Base-by-base conservation (phyloP, 495 filamentous ascomycete species). In the Podospora sp. region DNA sequence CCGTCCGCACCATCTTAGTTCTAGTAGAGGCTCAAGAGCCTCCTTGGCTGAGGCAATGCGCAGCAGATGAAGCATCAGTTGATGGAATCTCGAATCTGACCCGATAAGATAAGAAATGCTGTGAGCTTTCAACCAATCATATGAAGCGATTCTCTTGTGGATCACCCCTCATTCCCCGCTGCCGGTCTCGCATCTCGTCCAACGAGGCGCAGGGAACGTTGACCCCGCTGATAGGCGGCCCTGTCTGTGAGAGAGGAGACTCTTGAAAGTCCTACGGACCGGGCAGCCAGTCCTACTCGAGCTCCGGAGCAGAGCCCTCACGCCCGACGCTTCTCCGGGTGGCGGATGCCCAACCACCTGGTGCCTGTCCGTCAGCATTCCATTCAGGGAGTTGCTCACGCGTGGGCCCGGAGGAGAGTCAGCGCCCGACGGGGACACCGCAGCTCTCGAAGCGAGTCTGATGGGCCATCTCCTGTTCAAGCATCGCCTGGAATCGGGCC, bases 201-300 rank as follows among this genome's bases (percentile, higher is more conserved):
- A 46, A 29, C 24, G 14, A 60, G n/a, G 57, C 57, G 57, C 25
- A 60, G 29, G 20, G 9, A 33, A 21, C 26, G 36, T 14, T 20
- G 24, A 25, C 52, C n/a, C 51, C 46, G 58, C 68, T 67, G 68
- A 70, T 70, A 70, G 68, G 68, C 65, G 60, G 65, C 68, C 68
- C 67, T 69, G 46, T 53, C 11, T n/a, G 35, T 24, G 35, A 8
- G 9, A 4, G 40, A 6, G 40, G 16, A 7, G 12, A 6, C 35
- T 24, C 60, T 24, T 20, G 6, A 56, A 67, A 70, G 68, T 70
- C 68, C 68, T 70, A 70, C 64, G 64, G 21, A 16, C 64, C 59
- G 56, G 22, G 21, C 56, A 26, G 26, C 56, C 22, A 55, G 21
- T 26, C 26, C 27, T 27, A 26, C 25, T 59, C 25, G 18, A 26